Percentiles rank a stretch among this genome's conserved stretches.
These are phyloP conservation scores for Sodiomyces alkalinus DNA, from an alignment of 2,329 filamentous ascomycete genomes.

Conservation along the genomic window DNA sequence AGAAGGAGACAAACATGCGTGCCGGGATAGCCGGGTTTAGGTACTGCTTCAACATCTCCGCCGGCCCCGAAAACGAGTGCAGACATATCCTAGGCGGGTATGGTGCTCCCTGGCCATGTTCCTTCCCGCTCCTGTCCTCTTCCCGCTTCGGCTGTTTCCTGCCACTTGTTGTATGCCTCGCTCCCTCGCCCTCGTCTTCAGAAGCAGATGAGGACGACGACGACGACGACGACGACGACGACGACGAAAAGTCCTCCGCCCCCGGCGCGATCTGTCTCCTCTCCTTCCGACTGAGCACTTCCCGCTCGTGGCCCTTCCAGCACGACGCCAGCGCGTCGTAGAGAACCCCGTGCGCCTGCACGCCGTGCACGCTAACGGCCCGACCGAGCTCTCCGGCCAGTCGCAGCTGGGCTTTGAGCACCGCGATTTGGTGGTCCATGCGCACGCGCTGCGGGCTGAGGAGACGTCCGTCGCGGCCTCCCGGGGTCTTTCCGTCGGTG, in stretches of 20 bases:
- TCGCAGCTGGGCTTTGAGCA: conserved; percentile 53
- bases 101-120: conserved; percentile 25
- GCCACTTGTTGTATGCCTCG: conserved; percentile 1
- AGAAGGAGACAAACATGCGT: conserved; percentile 79
- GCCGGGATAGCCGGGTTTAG: conserved; percentile 57
- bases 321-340: conserved; percentile 47
- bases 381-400: conserved; percentile 53
- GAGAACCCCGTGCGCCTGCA: conserved; percentile 59
- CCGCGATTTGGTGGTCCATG: conserved; percentile 50
- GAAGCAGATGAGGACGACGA: conserved; percentile 21
- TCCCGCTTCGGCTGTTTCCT: background rate
- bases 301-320: conserved; percentile 57
- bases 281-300: conserved; percentile 44
- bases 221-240: conserved; percentile 11
- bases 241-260: conserved; percentile 28
- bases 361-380: conserved; percentile 56
- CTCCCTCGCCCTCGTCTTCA: conserved; percentile 19
- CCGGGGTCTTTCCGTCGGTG: conserved; percentile 44
- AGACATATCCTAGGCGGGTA: conserved; percentile 85
- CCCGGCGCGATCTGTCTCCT: conserved; percentile 30
- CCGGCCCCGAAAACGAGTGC: conserved; percentile 77
- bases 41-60: conserved; percentile 65
- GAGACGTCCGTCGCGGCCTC: conserved; percentile 52
- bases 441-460: conserved; percentile 54
- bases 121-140: conserved; percentile 2